Conservation (phyloP, 2,329 filamentous ascomycete species). For the Mycosphaerella sp. region DNA sequence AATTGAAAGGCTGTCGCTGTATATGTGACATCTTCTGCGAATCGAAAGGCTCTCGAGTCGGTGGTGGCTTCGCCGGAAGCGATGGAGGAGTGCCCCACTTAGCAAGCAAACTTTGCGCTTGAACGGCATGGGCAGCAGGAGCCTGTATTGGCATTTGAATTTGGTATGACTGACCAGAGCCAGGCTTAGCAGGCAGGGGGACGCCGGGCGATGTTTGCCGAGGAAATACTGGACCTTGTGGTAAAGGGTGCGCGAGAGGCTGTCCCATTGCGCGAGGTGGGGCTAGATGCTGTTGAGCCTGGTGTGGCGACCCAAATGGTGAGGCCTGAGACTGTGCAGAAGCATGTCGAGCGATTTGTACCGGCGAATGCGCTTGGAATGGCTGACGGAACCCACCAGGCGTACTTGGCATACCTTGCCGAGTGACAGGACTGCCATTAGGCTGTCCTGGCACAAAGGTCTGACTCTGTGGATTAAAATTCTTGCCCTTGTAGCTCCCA, state of each 20-base stretch:
- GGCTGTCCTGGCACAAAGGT: conserved; percentile 69
- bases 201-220: conserved; percentile 33
- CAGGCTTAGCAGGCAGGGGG: conserved; percentile 32
- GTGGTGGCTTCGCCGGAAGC: conserved; percentile 51
- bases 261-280: conserved; percentile 20
- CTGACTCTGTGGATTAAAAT: conserved; percentile 91
- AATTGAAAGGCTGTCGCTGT: conserved; percentile 20
- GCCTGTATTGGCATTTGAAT: conserved; percentile 8
- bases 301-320: conserved; percentile 25
- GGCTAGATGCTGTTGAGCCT: conserved; percentile 15
- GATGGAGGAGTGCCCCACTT: conserved; percentile 52
- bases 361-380: conserved; percentile 7
- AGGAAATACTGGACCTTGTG: conserved; percentile 34
- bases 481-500: conserved; percentile 74
- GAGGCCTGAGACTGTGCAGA: conserved; percentile 32
- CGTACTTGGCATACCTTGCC: conserved; percentile 17
- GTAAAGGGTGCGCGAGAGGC: conserved; percentile 34
- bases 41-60: conserved; percentile 35
- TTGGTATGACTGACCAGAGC: conserved; percentile 13
- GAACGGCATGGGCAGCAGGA: conserved; percentile 22
- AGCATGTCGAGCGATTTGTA: conserved; percentile 30
- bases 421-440: conserved; percentile 23
- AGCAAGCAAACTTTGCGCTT: conserved; percentile 46
- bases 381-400: conserved; percentile 11
- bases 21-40: conserved; percentile 17